Evolutionary conservation across 768 basidiomycete species (phyloP).

Genomic region (Dentipellis sp.): DNA sequence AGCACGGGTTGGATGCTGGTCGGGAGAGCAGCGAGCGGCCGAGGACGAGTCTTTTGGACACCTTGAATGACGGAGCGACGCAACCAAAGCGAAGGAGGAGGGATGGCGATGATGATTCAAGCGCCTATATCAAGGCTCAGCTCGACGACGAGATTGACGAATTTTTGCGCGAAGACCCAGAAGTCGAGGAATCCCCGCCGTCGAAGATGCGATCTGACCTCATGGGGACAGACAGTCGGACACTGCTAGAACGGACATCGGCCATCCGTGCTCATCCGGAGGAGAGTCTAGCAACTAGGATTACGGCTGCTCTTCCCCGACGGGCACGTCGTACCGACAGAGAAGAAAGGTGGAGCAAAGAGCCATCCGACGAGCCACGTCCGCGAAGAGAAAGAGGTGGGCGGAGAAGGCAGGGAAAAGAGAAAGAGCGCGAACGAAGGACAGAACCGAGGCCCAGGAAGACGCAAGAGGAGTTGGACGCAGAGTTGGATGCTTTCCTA

Average conservation of each 20-base stretch:
- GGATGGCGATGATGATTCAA: slow-evolving; percentile 20
- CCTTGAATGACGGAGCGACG: slow-evolving; percentile 7
- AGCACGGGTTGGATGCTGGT: slow-evolving; percentile 58
- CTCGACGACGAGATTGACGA: slow-evolving; percentile 64
- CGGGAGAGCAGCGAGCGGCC: slow-evolving; percentile 34
- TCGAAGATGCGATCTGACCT: slow-evolving; percentile 67
- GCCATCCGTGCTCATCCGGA: slow-evolving; percentile 24
- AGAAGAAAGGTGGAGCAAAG: slow-evolving; percentile 13
- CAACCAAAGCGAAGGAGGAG: slow-evolving; percentile 25
- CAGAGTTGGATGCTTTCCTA: slow-evolving; percentile 74
- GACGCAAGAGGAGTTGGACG: slow-evolving; percentile 73
- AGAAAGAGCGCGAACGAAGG: slow-evolving; percentile 15
- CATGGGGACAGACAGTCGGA: slow-evolving; percentile 38
- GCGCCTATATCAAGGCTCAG: slow-evolving; percentile 28
- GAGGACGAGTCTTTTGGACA: slow-evolving; percentile 5
- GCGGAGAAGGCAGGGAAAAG: slow-evolving; percentile 8
- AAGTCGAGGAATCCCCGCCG: slow-evolving; percentile 29
- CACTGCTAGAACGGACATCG: slow-evolving; percentile 50
- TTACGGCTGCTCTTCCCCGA: slow-evolving; percentile 37
- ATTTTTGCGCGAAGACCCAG: slow-evolving; percentile 44
- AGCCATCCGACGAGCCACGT: slow-evolving; percentile 12
- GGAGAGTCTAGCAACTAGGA: slow-evolving; percentile 30
- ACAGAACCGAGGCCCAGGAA: slow-evolving; percentile 35
- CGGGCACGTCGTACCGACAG: slow-evolving; percentile 25
- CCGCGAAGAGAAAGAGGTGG: slow-evolving; percentile 1